Base-by-base conservation (phyloP, 1,139 yeast genomes). In the Geotrichum australiense region DNA sequence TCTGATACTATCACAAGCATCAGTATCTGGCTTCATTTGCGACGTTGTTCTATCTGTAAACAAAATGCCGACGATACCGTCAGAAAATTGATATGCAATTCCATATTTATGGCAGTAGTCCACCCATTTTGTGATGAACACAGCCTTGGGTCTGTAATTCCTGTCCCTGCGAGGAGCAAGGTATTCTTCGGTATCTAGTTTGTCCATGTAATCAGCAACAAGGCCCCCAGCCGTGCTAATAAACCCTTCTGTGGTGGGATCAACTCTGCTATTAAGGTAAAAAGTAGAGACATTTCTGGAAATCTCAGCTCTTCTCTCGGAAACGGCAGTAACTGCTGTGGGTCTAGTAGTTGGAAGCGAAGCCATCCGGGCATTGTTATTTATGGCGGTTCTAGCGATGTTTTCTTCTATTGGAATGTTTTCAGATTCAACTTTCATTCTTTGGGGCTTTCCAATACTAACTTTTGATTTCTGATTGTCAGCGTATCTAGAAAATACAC, bases 81-180 rank as follows among this genome's bases (percentile, higher is more conserved):
- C 83, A 25, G 91, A 84, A 43, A 91, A 68, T 61, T 91, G 96
- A 61, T 91, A 91, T 5, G 96, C 85, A 56, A 93, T 82, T 0
- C 99, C 99, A 62, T 89, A 94, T 58, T 84, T 86, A 65, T 89
- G 87, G 31, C 96, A 84, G 61, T 91, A 91, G 62, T 93, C 98
- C 23, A 93, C 98, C 99, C 99, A 93, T 61, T 89, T 89, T 50
- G 94, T 82, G 39, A 91, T 80, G 49, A 85, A 76, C 6, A 56
- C 36, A 5, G 39, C 38, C n/a, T 37, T 34, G 1, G 47, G 47
- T 8, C 8, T 25, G 32, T 41, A 41, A 18, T 28, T 28, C 5
- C 24, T 23, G 28, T 38, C 41, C 3, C 28, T 33, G 18, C 26
- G 26, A 8, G 37, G 39, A 21, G 21, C 16, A 20, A 5, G 26